A percentile compares a stretch with the other conserved stretches of the same genome.
These are phyloP conservation scores for Colletotrichum euphorbiae DNA, from an alignment of 2,329 filamentous ascomycete species.

Conservation along the genomic window DNA sequence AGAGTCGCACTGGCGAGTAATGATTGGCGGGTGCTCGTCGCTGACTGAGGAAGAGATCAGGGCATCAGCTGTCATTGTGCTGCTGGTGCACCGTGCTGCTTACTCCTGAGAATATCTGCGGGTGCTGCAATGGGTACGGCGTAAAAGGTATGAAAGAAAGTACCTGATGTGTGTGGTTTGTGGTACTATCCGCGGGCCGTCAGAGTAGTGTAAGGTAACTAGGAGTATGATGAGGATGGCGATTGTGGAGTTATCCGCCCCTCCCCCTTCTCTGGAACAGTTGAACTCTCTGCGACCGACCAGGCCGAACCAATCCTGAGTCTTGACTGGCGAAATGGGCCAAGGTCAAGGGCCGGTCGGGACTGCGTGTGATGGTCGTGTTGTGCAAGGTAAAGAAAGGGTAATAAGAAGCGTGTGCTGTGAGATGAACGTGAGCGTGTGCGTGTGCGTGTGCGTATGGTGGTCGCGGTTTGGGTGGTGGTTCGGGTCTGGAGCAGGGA, in stretches of 20 bases:
- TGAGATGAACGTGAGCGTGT: conserved; percentile 1
- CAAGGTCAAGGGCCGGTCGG: conserved; percentile 11
- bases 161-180: no score
- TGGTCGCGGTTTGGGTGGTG: conserved; percentile 25
- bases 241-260: conserved; percentile 10
- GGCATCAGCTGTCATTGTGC: neutral
- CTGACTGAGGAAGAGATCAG: neutral
- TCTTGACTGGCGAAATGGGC: conserved; percentile 11
- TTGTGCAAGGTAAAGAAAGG: conserved; percentile 13
- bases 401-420: conserved; percentile 18
- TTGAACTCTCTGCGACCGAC: neutral
- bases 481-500: conserved; percentile 25
- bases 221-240: neutral
- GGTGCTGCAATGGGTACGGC: neutral
- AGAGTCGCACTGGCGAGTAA: conserved; percentile 25
- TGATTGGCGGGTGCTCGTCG: conserved; percentile 28
- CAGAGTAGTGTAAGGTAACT: neutral
- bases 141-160: no score
- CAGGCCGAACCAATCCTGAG: conserved; percentile 9
- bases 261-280: neutral
- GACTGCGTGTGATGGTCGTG: conserved; percentile 22
- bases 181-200: no score
- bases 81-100: no score
- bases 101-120: no score
- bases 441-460: conserved; percentile 20